phyloP scores from a whole-genome alignment of 352 stramenopile genomes.

The Blastocystis sp. region DNA sequence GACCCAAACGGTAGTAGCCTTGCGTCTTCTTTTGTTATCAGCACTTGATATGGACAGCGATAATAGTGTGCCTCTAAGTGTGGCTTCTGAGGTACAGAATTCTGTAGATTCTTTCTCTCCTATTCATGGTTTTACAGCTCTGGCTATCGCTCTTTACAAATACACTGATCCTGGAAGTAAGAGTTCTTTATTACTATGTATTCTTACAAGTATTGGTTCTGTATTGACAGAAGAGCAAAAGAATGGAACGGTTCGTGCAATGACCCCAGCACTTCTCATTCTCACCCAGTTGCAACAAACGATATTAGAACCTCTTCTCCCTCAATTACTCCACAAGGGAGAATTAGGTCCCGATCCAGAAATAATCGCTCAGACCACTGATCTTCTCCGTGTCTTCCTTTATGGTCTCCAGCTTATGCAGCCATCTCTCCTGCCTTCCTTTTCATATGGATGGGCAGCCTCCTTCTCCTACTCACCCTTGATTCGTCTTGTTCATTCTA shows the following conservation, averaged over 20 bases:
- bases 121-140: not conserved
- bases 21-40: conserved; percentile 1
- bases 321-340: not conserved
- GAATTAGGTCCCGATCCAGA: not conserved
- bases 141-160: not conserved
- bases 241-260: not conserved
- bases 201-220: not conserved
- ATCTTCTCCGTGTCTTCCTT: conserved; percentile 20
- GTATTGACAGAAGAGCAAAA: conserved; percentile 49
- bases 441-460: not conserved
- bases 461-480: not conserved
- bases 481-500: not conserved
- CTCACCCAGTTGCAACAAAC: not conserved
- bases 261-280: not conserved
- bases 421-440: not conserved
- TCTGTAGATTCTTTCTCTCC: not conserved
- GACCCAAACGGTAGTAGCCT: conserved; percentile 12
- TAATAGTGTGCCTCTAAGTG: not conserved
- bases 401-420: conserved; percentile 38
- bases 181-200: not conserved
- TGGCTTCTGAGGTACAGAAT: not conserved
- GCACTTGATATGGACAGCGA: not conserved
- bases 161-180: conserved; percentile 7
- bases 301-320: not conserved
- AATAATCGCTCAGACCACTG: not conserved